These are phyloP conservation scores for Solanum tarapatanum DNA, from an alignment of 257 asterid genomes.

Conservation along the genomic window DNA sequence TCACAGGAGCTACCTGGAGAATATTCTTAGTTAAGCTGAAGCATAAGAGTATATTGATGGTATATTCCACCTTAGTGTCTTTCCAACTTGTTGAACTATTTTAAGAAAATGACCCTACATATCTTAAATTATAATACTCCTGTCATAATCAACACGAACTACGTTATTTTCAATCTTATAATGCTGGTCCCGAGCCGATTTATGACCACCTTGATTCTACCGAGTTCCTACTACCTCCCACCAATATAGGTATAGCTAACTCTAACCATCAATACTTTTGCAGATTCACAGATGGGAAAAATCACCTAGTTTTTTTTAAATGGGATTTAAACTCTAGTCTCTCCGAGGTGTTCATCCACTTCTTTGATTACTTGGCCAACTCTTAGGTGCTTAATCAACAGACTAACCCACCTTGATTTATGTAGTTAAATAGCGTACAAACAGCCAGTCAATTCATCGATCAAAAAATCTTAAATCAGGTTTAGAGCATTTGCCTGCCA, in stretches of 20 bases:
- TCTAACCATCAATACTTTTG: not conserved
- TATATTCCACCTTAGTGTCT: slow-evolving; percentile 17
- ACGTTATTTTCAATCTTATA: not conserved
- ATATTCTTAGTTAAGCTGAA: slow-evolving; percentile 6
- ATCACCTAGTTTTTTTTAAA: not conserved
- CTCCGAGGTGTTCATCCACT: not conserved
- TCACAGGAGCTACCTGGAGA: not conserved
- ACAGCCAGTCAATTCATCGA: not conserved
- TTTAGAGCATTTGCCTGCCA: not conserved
- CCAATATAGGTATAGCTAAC: not conserved
- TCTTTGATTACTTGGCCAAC: not conserved
- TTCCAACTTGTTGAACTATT: not conserved
- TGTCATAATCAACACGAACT: not conserved
- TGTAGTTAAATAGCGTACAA: not conserved
- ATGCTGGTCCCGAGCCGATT: not conserved
- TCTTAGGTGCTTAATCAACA: not conserved
- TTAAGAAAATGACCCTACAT: not conserved
- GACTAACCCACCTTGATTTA: not conserved
- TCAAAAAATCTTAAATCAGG: not conserved
- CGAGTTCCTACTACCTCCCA: not conserved
- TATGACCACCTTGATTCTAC: not conserved
- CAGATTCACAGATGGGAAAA: not conserved
- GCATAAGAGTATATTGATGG: slow-evolving; percentile 8
- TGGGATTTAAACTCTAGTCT: not conserved
- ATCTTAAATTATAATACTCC: not conserved